Base-by-base conservation (phyloP, 345 rosid species). In the Populus deltoides region DNA sequence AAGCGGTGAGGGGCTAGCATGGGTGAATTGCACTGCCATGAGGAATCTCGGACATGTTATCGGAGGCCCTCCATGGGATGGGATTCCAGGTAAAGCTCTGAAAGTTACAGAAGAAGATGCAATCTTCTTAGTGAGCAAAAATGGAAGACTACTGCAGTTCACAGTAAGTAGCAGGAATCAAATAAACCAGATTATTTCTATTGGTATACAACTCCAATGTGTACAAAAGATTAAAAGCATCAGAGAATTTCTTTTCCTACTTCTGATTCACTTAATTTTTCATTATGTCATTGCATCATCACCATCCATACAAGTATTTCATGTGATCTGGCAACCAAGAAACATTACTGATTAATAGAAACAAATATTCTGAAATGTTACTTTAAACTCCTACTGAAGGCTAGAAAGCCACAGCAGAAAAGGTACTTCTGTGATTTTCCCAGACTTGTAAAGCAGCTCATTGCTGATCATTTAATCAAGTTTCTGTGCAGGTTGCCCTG, bases 11-110 rank as follows among this genome's bases (percentile, higher is more conserved):
- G 92, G 81, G 67, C 83, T 91, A 1, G 75, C 71, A 12, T 90
- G 95, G 93, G 78, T 87, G 69, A 91, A 91, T 68, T 90, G 93
- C 81, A 87, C 92, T 22, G 87, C 92, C 20, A 84, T 85, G 89
- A 90, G 83, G 81, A 88, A 83, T 78, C 90, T 86, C 33, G 78
- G 74, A 76, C 90, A 81, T 62, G 86, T 91, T 27, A 83, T 53
- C 33, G 89, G 88, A 71, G 95, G 95, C 38, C 87, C 91, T 35
- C 91, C 95, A 20, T 90, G 93, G 92, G 93, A 90, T 35, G 83
- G 85, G 78, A 83, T 86, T 43, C 90, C 89, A 31, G 86, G 90
- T 36, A 85, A 80, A 85, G 79, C 80, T n/a, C 53, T 70, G 83
- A 89, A 76, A 86, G 86, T 79, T 78, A 84, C 87, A 45, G 77